Evolutionary conservation across 805 yeast species (phyloP), one percentile per base, ranked within the genome.

Genomic region (Sporopachydermia lactativora): DNA sequence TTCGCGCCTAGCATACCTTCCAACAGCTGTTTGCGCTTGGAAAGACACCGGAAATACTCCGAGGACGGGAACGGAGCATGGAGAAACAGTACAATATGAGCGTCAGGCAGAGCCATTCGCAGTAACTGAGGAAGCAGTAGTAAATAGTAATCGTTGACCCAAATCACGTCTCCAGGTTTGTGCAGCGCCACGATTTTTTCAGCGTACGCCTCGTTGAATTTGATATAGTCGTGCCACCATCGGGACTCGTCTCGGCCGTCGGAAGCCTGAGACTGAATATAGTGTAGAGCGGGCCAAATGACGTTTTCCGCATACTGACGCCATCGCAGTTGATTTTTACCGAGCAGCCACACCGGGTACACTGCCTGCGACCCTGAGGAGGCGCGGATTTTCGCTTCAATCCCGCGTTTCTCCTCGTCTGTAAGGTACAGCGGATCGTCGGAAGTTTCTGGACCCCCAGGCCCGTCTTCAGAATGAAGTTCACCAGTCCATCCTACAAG

Each of bases 401-500:
- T 46, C 3, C 52, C 61, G 3, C 44, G 46, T 53, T 79, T 79
- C 47, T 80, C 84, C 2, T 60, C 62, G 3, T 68, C 71, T 48
- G 68, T 65, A 48, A 74, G 60, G 53, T 74, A 78, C 40, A 41
- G 38, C 3, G 28, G 38, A 19, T 43, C 40, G 18, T 24, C 35
- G 17, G 47, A 39, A 38, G 43, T 16, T 5, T 43, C 43, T 14
- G 41, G 34, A 18, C 45, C 37, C 8, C 42, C 41, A 13, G 42
- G 37, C 6, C 39, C 19, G 40, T 47, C 39, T 38, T 53, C 43
- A 42, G 50, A 49, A 38, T 59, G 58, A 45, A 92, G 65, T 58
- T 86, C 97, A 37, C 98, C 98, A 0, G 96, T 82, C 98, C 98
- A 92, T 1, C 85, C 96, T 40, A 92, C 76, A 39, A 84, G 61